Conservation (phyloP, 768 basidiomycete species). For the Tulasnella sp. region DNA sequence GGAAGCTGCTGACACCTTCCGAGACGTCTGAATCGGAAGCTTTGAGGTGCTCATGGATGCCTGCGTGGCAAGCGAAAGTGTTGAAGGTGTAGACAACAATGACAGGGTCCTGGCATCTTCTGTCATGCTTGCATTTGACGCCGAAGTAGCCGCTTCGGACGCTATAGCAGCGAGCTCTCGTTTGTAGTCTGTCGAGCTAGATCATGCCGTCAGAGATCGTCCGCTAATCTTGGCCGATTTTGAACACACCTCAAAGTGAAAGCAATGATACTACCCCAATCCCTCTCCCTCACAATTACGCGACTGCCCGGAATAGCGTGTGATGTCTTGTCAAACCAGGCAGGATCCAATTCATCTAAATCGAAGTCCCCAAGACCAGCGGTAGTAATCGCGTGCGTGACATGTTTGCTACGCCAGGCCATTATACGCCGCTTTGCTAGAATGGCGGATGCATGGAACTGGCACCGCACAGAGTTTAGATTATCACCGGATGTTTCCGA, state of each 20-base stretch:
- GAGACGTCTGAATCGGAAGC: background rate
- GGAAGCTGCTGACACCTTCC: constrained; percentile 23
- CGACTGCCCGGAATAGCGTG: constrained; percentile 58
- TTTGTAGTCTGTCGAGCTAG: constrained; percentile 51
- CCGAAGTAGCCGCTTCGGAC: background rate
- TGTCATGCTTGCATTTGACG: background rate
- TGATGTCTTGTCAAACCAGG: constrained; percentile 51
- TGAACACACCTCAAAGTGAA: constrained; percentile 52
- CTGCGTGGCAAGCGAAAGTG: background rate
- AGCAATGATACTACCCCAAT: constrained; percentile 71
- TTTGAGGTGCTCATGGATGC: background rate
- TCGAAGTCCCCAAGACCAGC: constrained; percentile 14
- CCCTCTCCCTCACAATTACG: constrained; percentile 54
- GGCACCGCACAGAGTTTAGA: constrained; percentile 53
- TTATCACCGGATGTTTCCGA: constrained; percentile 33
- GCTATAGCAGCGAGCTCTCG: constrained; percentile 29
- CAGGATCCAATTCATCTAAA: constrained; percentile 35
- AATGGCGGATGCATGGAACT: constrained; percentile 41
- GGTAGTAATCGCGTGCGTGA: constrained; percentile 26
- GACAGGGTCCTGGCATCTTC: background rate
- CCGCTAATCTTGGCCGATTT: background rate
- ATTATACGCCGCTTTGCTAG: constrained; percentile 43
- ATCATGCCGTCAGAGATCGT: background rate
- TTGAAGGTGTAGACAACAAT: constrained; percentile 14
- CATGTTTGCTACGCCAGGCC: constrained; percentile 58